Evolutionary conservation across 169 alveolate genomes (phyloP), one percentile per base, ranked within the genome.

Genomic region (Cryptosporidium canis): DNA sequence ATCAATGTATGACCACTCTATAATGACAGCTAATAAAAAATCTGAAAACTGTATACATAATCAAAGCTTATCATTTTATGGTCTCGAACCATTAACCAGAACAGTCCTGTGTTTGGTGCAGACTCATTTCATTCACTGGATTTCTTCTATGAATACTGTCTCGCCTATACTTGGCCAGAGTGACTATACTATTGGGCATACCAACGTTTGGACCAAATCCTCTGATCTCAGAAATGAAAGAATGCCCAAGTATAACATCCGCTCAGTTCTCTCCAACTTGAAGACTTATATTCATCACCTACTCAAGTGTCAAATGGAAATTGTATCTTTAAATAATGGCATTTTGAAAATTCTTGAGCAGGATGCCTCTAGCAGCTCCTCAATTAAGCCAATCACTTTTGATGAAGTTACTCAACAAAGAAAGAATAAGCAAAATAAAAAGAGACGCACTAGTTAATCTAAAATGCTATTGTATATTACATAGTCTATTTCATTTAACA

Each of bases 91-190:
- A 77, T 29, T 77, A 18, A 39, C 64, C 12, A 77, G 87, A 55
- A 45, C 66, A 5, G 87, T 77, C 24, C 37, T 77, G 5, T 77
- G 64, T 24, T 33, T 77, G 11, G 72, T 77, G 3, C 87, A 77
- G 39, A 77, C 87, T 39, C 87, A 77, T 44, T 77, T 77, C 37
- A 27, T 77, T 24, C 87, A 77, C 51, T 77, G 87, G 87, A 63
- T 77, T 11, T 58, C 77, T 31, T 61, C 64, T 21, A 77, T 77
- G 11, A 77, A 58, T 24, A 77, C 77, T 4, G 39, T 77, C 3
- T 39, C 87, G 33, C 87, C 87, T 1, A 41, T 58, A 12, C 31
- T 77, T 21, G 87, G 39, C 16, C 68, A 33, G n/a, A 56, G 27
- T 12, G 41, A 24, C 39, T 8, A 37, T 29, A 12, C 44, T 14